A percentile compares a stretch with the other conserved stretches of the same genome.
Evolutionary conservation across 352 stramenopile genomes (phyloP).

Genomic region (Achlya hypogyna): DNA sequence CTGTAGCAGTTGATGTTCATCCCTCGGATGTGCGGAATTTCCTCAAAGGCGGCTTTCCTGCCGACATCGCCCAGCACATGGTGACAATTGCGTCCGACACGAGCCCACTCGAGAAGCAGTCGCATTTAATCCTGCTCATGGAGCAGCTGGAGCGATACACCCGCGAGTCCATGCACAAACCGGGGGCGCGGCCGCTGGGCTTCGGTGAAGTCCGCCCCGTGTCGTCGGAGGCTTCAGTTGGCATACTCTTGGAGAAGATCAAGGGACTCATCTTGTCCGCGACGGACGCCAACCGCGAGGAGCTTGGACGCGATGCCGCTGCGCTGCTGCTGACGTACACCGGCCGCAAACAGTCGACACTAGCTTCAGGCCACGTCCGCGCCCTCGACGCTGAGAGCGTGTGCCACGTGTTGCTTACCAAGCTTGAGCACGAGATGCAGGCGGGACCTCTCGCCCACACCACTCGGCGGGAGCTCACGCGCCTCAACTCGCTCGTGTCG

Average conservation of each 20-base stretch:
- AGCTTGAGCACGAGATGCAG: constrained; percentile 10
- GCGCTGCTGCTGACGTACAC: neutral
- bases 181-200: neutral
- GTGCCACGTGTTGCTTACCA: constrained; percentile 2
- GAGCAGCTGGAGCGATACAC: constrained; percentile 12
- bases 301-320: neutral
- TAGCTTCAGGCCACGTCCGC: neutral
- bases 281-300: neutral
- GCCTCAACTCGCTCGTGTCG: neutral
- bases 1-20: neutral
- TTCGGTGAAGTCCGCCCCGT: neutral
- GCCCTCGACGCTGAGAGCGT: constrained; percentile 2
- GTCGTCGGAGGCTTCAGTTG: neutral
- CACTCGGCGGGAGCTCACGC: neutral
- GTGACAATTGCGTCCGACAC: constrained; percentile 13
- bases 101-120: neutral
- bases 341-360: neutral
- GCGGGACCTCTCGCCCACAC: constrained; percentile 7
- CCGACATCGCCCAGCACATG: constrained; percentile 10
- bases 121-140: constrained; percentile 9
- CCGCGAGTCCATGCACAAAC: neutral
- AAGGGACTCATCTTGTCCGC: constrained; percentile 5
- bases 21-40: constrained; percentile 7
- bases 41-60: neutral
- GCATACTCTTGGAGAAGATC: constrained; percentile 3